Base-by-base conservation (phyloP, 148 eudicot species). In the Vaccinium macrocarpon region DNA sequence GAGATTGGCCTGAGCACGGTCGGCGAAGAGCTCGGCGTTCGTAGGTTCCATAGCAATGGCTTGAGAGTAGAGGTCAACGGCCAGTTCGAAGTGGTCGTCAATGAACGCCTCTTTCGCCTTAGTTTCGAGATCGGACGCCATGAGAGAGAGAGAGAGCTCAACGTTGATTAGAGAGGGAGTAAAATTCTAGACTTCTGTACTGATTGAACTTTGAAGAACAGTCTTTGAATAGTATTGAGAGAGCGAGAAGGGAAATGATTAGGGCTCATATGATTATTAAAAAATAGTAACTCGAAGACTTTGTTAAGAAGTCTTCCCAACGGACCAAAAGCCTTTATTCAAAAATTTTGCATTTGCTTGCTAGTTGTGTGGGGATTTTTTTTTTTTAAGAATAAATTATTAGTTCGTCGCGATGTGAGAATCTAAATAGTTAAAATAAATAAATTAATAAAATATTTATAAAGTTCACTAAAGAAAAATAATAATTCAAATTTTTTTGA, bases 21-120 rank as follows among this genome's bases (percentile, higher is more conserved):
- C 99, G n/a, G 93, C 95, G 68, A 74, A 95, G 53, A 97, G 97
- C 56, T 93, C 93, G 32, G 97, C 85, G 76, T 82, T 78, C 27
- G 77, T 86, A 87, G 98, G 98, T 88, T 82, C 87, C 11, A 93
- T 55, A 25, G 88, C 88, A 59, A 97, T 97, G 85, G 99, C 97
- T 75, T 95, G 96, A 50, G 96, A 83, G 88, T 91, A 93, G 7
- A 93, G 92, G 78, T 97, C 97, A 76, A 91, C 95, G 85, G 98
- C 98, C 72, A 95, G 90, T 83, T 97, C 97, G 81, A 93, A 97
- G 92, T 97, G 97, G 92, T 97, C 99, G 78, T 97, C 99, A 46
- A 97, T 92, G 88, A 97, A 97, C 0, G 99, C 99, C 84, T 91
- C 97, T 52, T 92, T 93, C 0, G 99, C 99, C 84, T 83, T 91